Evolutionary conservation across 495 filamentous ascomycete species (phyloP).

Genomic region (Penicillium psychrofluorescens): DNA sequence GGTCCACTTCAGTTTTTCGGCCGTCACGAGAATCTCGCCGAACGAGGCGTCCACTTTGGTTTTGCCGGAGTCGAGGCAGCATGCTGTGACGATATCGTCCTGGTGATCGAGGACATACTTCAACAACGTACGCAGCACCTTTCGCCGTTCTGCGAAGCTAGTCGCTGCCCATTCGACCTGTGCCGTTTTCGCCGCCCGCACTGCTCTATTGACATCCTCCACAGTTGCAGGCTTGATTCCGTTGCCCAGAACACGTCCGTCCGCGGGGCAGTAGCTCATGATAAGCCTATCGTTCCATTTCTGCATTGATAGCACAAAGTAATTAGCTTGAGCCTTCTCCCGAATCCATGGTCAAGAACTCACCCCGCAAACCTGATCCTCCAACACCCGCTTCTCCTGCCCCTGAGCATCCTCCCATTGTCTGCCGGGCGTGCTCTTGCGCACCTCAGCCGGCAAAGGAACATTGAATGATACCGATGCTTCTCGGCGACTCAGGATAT

Average conservation of each 20-base stretch:
- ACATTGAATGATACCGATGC: constrained; percentile 51
- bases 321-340: no score
- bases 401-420: constrained; percentile 50
- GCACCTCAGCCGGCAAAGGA: constrained; percentile 49
- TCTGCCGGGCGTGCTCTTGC: constrained; percentile 46
- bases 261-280: constrained; percentile 79
- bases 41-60: constrained; percentile 89
- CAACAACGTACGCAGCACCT: constrained; percentile 73
- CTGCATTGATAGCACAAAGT: constrained; percentile 6
- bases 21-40: constrained; percentile 89
- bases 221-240: constrained; percentile 68
- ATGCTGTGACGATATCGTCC: constrained; percentile 74
- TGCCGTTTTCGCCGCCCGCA: constrained; percentile 64
- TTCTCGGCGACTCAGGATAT: constrained; percentile 30
- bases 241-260: constrained; percentile 71
- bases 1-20: constrained; percentile 92
- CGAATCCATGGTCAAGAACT: constrained; percentile 5
- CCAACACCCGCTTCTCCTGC: constrained; percentile 36
- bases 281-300: constrained; percentile 37
- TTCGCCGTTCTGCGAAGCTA: constrained; percentile 67
- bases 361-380: constrained; percentile 36
- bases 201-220: constrained; percentile 72
- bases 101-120: constrained; percentile 86
- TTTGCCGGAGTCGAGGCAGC: constrained; percentile 95
- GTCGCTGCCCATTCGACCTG: constrained; percentile 78